phyloP scores from a whole-genome alignment of 805 yeast genomes.

The Saccharomycopsis fibuligera region DNA sequence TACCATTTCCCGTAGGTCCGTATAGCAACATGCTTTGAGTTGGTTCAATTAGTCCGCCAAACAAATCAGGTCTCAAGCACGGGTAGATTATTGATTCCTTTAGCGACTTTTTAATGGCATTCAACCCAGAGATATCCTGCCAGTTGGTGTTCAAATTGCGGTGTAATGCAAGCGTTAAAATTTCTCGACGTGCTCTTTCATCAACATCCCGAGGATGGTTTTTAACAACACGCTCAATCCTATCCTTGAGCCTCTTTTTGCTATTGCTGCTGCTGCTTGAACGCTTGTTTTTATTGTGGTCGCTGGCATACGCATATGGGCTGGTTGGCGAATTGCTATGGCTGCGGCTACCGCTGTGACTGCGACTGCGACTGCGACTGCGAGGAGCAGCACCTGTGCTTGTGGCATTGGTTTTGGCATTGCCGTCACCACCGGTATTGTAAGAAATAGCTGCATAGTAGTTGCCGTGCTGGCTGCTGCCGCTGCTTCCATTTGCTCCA shows the following conservation, averaged over 20 bases:
- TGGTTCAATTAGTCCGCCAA: conserved; percentile 87
- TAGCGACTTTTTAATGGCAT: conserved; percentile 77
- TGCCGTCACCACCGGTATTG: no score
- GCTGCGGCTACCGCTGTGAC: no score
- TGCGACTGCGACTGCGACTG: no score
- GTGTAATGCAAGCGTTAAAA: conserved; percentile 79
- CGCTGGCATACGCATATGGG: no score
- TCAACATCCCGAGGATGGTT: no score
- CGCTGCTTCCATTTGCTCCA: no score
- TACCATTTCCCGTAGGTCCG: conserved; percentile 99
- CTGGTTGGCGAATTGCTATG: no score
- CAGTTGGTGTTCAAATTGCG: conserved; percentile 88
- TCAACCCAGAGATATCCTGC: conserved; percentile 94
- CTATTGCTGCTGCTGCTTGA: neutral
- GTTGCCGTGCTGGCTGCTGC: no score
- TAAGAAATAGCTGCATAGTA: no score
- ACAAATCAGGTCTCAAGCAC: conserved; percentile 86
- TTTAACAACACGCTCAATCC: neutral
- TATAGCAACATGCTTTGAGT: conserved; percentile 88
- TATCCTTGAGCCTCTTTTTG: neutral
- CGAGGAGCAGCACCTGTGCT: no score
- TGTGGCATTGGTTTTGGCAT: no score
- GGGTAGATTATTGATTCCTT: conserved; percentile 97
- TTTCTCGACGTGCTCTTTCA: conserved; percentile 69
- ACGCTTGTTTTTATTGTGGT: no score